Percentiles rank a stretch among this genome's conserved stretches.
These are phyloP conservation scores for Byssoonygena ceratinophila DNA, from an alignment of 2,329 filamentous ascomycete genomes.

Conservation along the genomic window DNA sequence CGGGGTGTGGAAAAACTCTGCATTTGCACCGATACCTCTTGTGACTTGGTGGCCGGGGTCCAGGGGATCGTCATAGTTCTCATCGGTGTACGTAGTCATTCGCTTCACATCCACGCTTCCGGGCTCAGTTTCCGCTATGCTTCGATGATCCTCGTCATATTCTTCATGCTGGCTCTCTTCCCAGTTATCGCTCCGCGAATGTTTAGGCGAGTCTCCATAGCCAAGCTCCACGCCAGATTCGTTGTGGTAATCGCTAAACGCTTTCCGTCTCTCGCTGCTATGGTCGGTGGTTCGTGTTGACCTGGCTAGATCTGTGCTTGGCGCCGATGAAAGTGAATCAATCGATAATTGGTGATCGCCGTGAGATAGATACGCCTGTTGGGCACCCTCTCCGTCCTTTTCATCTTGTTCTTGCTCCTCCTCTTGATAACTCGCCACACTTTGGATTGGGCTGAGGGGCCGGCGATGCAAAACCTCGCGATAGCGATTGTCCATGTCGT, in stretches of 20 bases:
- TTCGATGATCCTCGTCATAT: conserved; percentile 14
- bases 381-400: conserved; percentile 44
- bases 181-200: conserved; percentile 20
- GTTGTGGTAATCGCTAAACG: conserved; percentile 39
- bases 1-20: conserved; percentile 62
- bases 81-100: conserved; percentile 44
- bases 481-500: neutral
- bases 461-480: conserved; percentile 30
- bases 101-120: conserved; percentile 42
- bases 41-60: conserved; percentile 60
- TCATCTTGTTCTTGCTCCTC: conserved; percentile 54
- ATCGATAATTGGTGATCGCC: conserved; percentile 43
- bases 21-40: conserved; percentile 59
- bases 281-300: conserved; percentile 45
- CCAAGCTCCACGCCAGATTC: conserved; percentile 29
- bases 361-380: neutral
- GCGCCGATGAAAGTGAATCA: conserved; percentile 47
- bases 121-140: conserved; percentile 18
- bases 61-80: conserved; percentile 46
- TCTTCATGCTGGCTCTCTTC: conserved; percentile 23
- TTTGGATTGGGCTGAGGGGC: conserved; percentile 79
- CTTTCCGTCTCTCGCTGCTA: conserved; percentile 42
- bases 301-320: conserved; percentile 47
- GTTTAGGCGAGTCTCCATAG: conserved; percentile 29
- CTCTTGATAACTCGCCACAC: conserved; percentile 75